Percentiles rank a stretch among this genome's conserved stretches.
These are phyloP conservation scores for Hypomontagnella monticulosa DNA, from an alignment of 495 filamentous ascomycete genomes.

Conservation along the genomic window DNA sequence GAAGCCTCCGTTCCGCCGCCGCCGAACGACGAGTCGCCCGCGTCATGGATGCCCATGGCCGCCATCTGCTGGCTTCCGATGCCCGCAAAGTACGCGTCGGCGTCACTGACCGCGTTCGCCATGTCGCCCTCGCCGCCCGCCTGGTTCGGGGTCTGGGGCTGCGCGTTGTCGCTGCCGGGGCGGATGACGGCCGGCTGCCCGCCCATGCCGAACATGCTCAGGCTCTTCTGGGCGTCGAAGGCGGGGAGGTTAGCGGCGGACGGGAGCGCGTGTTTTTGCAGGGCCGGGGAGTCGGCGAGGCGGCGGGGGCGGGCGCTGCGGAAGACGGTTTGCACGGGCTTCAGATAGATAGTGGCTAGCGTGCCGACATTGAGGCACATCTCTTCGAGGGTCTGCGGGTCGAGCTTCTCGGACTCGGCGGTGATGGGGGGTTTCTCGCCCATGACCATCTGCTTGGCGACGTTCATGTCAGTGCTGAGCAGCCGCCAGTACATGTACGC, in stretches of 20 bases:
- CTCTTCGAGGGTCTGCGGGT: slow-evolving; percentile 91
- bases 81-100: slow-evolving; percentile 85
- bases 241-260: slow-evolving; percentile 53
- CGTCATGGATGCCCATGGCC: slow-evolving; percentile 67
- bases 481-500: slow-evolving; percentile 99
- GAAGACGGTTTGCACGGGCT: slow-evolving; percentile 98
- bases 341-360: slow-evolving; percentile 95
- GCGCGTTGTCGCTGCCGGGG: slow-evolving; percentile 33
- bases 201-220: slow-evolving; percentile 62
- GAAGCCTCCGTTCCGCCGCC: slow-evolving; percentile 53
- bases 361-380: slow-evolving; percentile 98
- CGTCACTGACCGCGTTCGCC: slow-evolving; percentile 77
- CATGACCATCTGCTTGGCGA: slow-evolving; percentile 91
- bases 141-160: slow-evolving; percentile 35
- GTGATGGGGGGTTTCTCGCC: slow-evolving; percentile 97
- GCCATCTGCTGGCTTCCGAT: slow-evolving; percentile 77
- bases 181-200: slow-evolving; percentile 56
- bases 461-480: slow-evolving; percentile 89
- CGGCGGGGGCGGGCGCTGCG: slow-evolving; percentile 82
- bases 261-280: slow-evolving; percentile 74
- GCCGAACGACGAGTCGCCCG: slow-evolving; percentile 59
- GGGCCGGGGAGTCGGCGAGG: slow-evolving; percentile 80
- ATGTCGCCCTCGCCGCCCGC: slow-evolving; percentile 56
- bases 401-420: slow-evolving; percentile 93
- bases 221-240: slow-evolving; percentile 61